Evolutionary conservation across 2,329 filamentous ascomycete genomes (phyloP), one percentile per base, ranked within the genome.

Genomic region (Xylaria sp.): DNA sequence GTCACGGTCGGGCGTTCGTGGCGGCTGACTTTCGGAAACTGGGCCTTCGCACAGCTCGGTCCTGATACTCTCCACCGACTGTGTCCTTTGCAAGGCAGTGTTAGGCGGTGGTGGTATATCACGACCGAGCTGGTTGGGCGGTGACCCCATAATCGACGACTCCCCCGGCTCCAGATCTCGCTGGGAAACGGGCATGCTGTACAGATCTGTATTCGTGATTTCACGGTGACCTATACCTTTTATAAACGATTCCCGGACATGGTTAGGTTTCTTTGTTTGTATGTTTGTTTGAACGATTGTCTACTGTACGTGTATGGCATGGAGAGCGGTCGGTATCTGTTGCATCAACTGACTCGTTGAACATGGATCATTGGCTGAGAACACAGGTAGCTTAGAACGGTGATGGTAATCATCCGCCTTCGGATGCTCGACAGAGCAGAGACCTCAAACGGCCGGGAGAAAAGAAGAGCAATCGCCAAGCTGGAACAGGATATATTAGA

Each of bases 21-120:
- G 60, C 26, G 61, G 21, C 49, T 75, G 76, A 44, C 71, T 77
- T 42, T 80, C 78, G 21, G 68, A 71, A 16, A 86, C 42, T 1
- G 77, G 82, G 0, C 83, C 84, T 50, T 87, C 84, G 63, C 83
- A 86, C 8, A 86, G 71, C 24, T 87, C 83, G 21, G 82, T 84
- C 19, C 78, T 75, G 37, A 86, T 80, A 65, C 82, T 86, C 66
- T 86, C 83, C 56, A 86, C 82, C 0, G 84, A 86, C 22, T 77
- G 67, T 39, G 71, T 76, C 47, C 76, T 74, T 38, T 52, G 48
- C 44, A 72, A 51, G 16, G 39, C 21, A 48, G 6, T 4, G 16
- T 29, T 16, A 16, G 43, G 39, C 20, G 9, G 43, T 39, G 24
- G 34, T 39, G 34, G 37, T 38, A 6, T 41, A 44, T 49, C 48